Base-by-base conservation (phyloP, 257 asterid genomes). In the Sherardia arvensis region DNA sequence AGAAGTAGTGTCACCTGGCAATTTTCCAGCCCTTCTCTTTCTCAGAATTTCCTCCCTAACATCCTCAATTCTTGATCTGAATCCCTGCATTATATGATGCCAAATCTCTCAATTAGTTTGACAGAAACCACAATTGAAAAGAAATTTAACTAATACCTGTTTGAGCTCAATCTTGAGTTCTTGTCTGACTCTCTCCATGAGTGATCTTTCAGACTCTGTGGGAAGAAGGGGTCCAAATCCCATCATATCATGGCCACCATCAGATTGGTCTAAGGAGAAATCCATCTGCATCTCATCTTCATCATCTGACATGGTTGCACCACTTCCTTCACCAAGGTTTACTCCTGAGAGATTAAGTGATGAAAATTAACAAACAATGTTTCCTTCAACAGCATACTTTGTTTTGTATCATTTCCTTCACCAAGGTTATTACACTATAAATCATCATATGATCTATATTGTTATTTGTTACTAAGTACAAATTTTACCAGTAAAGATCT, bases 161-260 rank as follows among this genome's bases (percentile, higher is more conserved):
- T 92, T 92, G 21, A 92, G 93, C 79, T 92, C 98, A 34, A 87
- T 74, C 71, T 92, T 92, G 45, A 92, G 86, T 67, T 92, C 98
- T 38, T 92, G 98, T 14, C 97, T 75, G n/a, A 92, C 98, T 71
- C 98, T 75, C 68, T 92, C 98, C 98, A 92, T 92, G 43, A 92
- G 70, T 15, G 97, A 79, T 62, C 98, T 83, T 76, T 92, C 98
- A 0, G 98, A 88, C 72, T 92, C 98, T 0, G 98, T 89, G 0
- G 97, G 98, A 71, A 92, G 94, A 79, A 90, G 75, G 0, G 97
- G 96, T 36, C 97, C 98, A 23, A 89, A 87, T 12, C 98, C 98
- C 88, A 84, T 87, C 64, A 87, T 60, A 73, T 92, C 98, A 33
- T 81, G 90, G 4, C 80, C 88, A 3, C 80, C 88, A 18, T 83